Conservation (phyloP, 257 asterid species). For the Plectranthus barbatus region DNA sequence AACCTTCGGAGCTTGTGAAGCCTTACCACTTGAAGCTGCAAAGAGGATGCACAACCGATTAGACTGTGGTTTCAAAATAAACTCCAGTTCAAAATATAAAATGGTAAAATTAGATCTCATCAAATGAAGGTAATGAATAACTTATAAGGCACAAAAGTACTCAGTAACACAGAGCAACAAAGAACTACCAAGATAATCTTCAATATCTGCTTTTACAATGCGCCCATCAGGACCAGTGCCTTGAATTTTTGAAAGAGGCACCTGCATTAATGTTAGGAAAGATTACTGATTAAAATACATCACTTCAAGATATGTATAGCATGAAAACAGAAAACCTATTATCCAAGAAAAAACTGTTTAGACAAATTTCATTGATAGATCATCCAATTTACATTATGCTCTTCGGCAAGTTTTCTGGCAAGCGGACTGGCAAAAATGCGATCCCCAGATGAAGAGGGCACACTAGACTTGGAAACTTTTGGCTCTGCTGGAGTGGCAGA, state of each 20-base stretch:
- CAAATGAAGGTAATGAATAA: not conserved
- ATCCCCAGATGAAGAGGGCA: conserved; percentile 46
- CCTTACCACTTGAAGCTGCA: conserved; percentile 79
- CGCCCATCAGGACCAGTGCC: conserved; percentile 98
- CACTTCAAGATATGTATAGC: not conserved
- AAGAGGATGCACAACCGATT: conserved; percentile 19
- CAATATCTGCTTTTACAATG: conserved; percentile 91
- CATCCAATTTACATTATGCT: conserved; percentile 46
- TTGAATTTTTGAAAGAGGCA: conserved; percentile 65
- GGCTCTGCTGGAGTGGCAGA: conserved; percentile 56
- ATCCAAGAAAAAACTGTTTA: not conserved
- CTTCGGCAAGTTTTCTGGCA: conserved; percentile 87
- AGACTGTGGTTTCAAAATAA: not conserved
- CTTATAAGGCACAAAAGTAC: not conserved
- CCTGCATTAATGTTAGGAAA: conserved; percentile 34
- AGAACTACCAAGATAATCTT: conserved; percentile 79
- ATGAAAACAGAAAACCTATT: not conserved
- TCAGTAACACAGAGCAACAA: not conserved
- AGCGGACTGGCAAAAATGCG: conserved; percentile 93
- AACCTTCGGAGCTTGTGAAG: conserved; percentile 48
- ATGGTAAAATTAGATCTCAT: not conserved
- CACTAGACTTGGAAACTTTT: conserved; percentile 49
- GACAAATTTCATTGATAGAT: not conserved
- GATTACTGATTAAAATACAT: not conserved
- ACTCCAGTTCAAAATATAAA: not conserved